A percentile compares a stretch with the other conserved stretches of the same genome.
phyloP scores from a whole-genome alignment of 495 filamentous ascomycete genomes.

The Daldinia bambusicola region DNA sequence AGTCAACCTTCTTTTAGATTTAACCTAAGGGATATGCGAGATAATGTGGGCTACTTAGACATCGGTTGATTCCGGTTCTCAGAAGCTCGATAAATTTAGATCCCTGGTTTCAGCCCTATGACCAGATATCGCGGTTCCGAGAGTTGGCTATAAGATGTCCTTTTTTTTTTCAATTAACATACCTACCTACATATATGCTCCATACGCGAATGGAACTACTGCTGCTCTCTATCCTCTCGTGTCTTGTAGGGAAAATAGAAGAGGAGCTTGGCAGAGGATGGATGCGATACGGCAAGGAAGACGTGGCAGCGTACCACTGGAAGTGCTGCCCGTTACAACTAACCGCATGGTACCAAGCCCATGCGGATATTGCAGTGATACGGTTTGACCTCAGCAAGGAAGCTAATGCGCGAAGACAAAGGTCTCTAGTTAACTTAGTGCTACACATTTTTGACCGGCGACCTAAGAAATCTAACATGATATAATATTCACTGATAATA shows the following conservation, averaged over 20 bases:
- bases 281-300: constrained; percentile 14
- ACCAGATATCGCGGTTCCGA: not conserved
- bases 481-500: not conserved
- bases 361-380: constrained; percentile 17
- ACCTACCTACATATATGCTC: not conserved
- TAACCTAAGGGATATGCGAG: not conserved
- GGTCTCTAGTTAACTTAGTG: not conserved
- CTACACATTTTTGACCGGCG: not conserved
- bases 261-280: constrained; percentile 23
- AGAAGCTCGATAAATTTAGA: constrained; percentile 35
- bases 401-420: not conserved
- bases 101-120: constrained; percentile 38
- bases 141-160: not conserved
- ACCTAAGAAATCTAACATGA: not conserved
- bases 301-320: constrained; percentile 29
- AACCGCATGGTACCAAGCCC: constrained; percentile 11
- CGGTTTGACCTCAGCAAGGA: constrained; percentile 1
- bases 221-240: not conserved
- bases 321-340: constrained; percentile 8
- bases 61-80: constrained; percentile 28
- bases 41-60: not conserved
- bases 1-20: constrained; percentile 16
- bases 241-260: not conserved
- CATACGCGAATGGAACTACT: not conserved
- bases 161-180: not conserved